phyloP scores from a whole-genome alignment of 129 eudicot genomes.

The Centaurea solstitialis region DNA sequence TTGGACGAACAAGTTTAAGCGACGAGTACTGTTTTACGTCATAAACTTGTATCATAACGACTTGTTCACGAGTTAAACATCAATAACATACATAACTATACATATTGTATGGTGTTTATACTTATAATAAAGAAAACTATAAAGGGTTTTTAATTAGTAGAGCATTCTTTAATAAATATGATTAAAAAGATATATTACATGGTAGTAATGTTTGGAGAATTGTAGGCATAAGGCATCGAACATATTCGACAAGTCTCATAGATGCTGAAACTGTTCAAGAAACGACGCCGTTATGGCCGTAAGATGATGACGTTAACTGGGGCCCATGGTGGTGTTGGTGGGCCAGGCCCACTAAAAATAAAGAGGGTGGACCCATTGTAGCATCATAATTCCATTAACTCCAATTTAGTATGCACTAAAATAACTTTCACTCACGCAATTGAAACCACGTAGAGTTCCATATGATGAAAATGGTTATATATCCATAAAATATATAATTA shows the following conservation, averaged over 20 bases:
- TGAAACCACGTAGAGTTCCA: slow-evolving; percentile 51
- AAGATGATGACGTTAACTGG: slow-evolving; percentile 19
- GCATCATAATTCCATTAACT: slow-evolving; percentile 37
- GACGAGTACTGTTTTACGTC: background rate
- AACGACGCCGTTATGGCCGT: slow-evolving; percentile 15
- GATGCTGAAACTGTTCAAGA: slow-evolving; percentile 17
- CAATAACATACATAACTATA: background rate
- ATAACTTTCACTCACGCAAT: slow-evolving; percentile 30
- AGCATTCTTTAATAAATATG: background rate
- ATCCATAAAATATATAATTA: background rate
- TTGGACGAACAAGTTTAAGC: background rate
- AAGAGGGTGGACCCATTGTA: slow-evolving; percentile 27
- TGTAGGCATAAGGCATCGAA: slow-evolving; percentile 34
- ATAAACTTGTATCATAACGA: background rate
- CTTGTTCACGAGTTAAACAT: background rate
- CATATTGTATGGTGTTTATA: too few species aligned
- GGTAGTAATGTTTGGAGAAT: slow-evolving; percentile 24
- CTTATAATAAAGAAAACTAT: background rate
- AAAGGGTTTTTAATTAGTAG: background rate
- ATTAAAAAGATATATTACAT: background rate
- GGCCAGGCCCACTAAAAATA: slow-evolving; percentile 30
- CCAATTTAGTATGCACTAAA: slow-evolving; percentile 22
- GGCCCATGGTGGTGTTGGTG: slow-evolving; percentile 15
- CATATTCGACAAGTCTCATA: slow-evolving; percentile 24
- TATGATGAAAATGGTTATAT: slow-evolving; percentile 12